These are phyloP conservation scores for Stropharia rugosoannulata DNA, from an alignment of 768 basidiomycete species.

Conservation along the genomic window DNA sequence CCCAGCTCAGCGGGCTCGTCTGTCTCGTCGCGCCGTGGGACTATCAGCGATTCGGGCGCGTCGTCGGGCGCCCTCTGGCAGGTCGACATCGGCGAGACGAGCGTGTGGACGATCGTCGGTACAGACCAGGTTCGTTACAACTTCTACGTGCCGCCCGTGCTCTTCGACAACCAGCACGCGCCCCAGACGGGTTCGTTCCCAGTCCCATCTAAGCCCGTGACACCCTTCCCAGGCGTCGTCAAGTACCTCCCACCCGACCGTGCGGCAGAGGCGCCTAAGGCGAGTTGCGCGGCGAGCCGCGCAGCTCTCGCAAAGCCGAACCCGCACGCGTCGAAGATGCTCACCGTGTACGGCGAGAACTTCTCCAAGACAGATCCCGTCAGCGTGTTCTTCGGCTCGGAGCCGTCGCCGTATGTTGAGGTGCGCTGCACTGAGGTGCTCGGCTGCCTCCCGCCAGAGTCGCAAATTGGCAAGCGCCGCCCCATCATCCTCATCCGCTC, in stretches of 20 bases:
- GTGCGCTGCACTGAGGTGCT: constrained; percentile 85
- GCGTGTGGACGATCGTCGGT: constrained; percentile 93
- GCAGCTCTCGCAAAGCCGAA: constrained; percentile 75
- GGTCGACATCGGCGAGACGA: constrained; percentile 90
- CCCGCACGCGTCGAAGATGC: constrained; percentile 74
- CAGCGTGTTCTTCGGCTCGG: constrained; percentile 82
- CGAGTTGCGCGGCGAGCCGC: constrained; percentile 63
- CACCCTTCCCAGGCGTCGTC: constrained; percentile 83
- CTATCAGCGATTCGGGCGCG: constrained; percentile 63
- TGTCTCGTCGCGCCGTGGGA: constrained; percentile 66
- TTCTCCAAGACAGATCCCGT: constrained; percentile 82
- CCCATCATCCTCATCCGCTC: constrained; percentile 81
- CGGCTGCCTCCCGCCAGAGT: constrained; percentile 78
- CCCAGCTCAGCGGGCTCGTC: constrained; percentile 73
- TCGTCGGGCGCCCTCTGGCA: constrained; percentile 84
- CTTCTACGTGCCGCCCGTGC: constrained; percentile 85
- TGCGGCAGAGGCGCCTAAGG: constrained; percentile 79
- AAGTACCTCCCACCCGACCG: constrained; percentile 91
- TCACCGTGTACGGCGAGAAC: constrained; percentile 88
- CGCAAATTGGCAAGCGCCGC: constrained; percentile 62
- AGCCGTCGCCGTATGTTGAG: constrained; percentile 85
- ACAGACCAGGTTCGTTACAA: constrained; percentile 95
- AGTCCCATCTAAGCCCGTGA: constrained; percentile 78
- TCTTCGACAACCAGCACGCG: constrained; percentile 80
- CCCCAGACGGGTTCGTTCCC: constrained; percentile 73